Base-by-base conservation (phyloP, 2,329 filamentous ascomycete genomes). In the Nemania diffusa region DNA sequence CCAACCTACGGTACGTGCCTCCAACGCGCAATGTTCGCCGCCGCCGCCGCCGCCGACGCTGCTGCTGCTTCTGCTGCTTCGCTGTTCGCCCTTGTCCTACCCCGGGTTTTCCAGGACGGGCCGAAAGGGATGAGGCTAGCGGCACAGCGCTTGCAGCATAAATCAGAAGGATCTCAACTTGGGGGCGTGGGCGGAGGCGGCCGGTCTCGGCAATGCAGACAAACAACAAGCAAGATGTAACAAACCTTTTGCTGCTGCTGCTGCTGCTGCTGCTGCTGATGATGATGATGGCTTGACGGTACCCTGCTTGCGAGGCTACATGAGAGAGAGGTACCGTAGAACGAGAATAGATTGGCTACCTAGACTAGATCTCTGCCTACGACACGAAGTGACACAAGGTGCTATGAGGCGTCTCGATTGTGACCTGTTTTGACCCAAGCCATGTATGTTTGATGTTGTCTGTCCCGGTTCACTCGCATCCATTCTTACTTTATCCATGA, bases 51-150 rank as follows among this genome's bases (percentile, higher is more conserved):
- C n/a, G 60, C 34, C 53, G 34, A 24, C 40, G 53, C 58, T 62
- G 44, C 59, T 34, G 40, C 53, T 48, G 37, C 53, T 26, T 13
- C 7, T 37, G 11, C 34, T 15, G 20, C 17, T 24, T 48, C 9
- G 7, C 6, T 7, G 17, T 6, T 24, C 44, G 64, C 64, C 66
- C 68, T 67, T 70, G 71, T 73, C 65, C 64, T 71, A 73, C 73
- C 71, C 69, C 72, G 68, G 71, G 70, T 64, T 69, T 62, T 59
- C 40, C 48, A 72, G 68, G 64, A 69, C 73, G 72, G 73, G 44
- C 72, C 73, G 72, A 74, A 73, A 73, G 59, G 66, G 57, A 62
- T 62, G 62, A 58, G 62, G 60, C 64, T 69, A 69, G 64, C 65
- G 62, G 68, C 57, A 57, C 56, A 57, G 24, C 46, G 34, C 55